phyloP scores from a whole-genome alignment of 2,329 filamentous ascomycete species.

The Fusarium sp. region DNA sequence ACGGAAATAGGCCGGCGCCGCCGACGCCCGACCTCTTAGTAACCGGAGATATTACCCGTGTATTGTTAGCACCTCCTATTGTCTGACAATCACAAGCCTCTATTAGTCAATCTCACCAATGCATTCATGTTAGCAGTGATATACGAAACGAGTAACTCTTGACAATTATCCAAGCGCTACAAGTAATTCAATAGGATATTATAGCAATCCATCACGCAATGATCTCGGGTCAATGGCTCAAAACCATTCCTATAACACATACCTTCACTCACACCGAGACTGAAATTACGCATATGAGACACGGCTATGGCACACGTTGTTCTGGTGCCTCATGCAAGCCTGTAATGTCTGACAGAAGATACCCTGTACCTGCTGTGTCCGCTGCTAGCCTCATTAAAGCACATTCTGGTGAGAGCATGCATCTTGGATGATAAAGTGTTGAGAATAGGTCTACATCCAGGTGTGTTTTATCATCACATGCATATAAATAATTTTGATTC shows the following conservation, averaged over 20 bases:
- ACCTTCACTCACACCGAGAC: rapidly evolving
- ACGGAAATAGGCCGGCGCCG: slow-evolving; percentile 8
- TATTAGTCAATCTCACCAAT: neutral
- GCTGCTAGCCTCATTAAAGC: neutral
- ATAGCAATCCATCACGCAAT: rapidly evolving
- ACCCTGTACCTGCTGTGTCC: neutral
- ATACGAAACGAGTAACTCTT: too few species aligned
- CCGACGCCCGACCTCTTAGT: neutral
- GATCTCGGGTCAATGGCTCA: neutral
- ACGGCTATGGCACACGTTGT: rapidly evolving
- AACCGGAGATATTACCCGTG: neutral
- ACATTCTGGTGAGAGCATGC: neutral
- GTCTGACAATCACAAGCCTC: neutral
- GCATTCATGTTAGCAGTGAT: neutral
- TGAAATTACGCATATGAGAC: neutral
- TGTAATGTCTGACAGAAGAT: neutral
- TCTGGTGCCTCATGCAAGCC: neutral
- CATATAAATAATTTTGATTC: too few species aligned
- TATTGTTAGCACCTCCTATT: neutral
- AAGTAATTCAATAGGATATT: rapidly evolving
- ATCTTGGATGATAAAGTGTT: neutral
- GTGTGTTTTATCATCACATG: rapidly evolving
- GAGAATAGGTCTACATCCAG: rapidly evolving
- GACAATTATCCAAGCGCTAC: too few species aligned
- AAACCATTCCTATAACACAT: neutral